Evolutionary conservation across 1,284 basidiomycete genomes (phyloP), one percentile per base, ranked within the genome.

Genomic region (Wallemia ichthyophaga): DNA sequence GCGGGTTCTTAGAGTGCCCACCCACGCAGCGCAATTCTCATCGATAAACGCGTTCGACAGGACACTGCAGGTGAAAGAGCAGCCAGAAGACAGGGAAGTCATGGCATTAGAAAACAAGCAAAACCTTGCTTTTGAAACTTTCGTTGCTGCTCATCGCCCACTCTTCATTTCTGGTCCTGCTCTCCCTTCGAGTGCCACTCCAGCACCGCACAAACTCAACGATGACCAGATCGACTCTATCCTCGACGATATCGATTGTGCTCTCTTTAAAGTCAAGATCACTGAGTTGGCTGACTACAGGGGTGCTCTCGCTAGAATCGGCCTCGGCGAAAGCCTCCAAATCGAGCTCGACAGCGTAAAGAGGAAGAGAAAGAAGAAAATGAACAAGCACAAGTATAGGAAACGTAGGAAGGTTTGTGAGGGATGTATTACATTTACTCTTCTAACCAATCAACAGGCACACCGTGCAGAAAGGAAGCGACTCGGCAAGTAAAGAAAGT

Each of bases 371-470:
- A 48, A 48, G n/a, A 48, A 21, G 11, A 48, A 48, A 19, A 48
- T 48, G 37, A 48, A 48, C 37, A 48, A 48, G 37, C 37, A 48
- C 37, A 48, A 48, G 37, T 48, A 48, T 48, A 48, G 37, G n/a
- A 48, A 48, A 21, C 37, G 37, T 48, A 48, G 37, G 37, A 48
- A 48, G 37, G 37, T 48, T 5, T 11, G 37, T 48, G n/a, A 31
- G 9, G 5, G 9, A 7, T 17, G 28, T 31, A 17, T 48, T 15
- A 17, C n/a, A 21, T 48, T 48, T 3, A 48, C n/a, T 48, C n/a
- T 11, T 5, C 37, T 48, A 48, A 48, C n/a, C 37, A 17, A 21
- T 48, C n/a, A 5, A 48, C 11, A 48, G 37, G 37, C 37, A 11
- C 37, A 48, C 3, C 37, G 37, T 5, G 37, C 37, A 48, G 37